phyloP scores from a whole-genome alignment of 208 protist species.

The Acanthamoeba divionensis region DNA sequence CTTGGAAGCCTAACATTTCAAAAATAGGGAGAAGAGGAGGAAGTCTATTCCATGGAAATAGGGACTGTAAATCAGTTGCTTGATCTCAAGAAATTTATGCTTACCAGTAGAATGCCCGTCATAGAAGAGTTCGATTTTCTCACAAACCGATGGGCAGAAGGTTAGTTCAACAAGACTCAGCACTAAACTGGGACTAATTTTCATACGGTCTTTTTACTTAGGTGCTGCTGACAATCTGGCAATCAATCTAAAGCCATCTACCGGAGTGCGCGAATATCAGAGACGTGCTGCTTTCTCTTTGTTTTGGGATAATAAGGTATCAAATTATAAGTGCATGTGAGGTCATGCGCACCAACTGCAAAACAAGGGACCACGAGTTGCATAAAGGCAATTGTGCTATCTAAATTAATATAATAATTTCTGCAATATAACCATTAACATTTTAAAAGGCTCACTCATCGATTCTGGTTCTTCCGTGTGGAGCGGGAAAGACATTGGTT shows the following conservation, averaged over 20 bases:
- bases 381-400: not conserved
- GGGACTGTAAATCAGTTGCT: too few species aligned
- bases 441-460: slow-evolving; percentile 81
- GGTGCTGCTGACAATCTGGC: slow-evolving; percentile 77
- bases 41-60: too few species aligned
- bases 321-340: slow-evolving; percentile 88
- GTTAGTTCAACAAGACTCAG: too few species aligned
- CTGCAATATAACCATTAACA: not conserved
- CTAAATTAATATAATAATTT: not conserved
- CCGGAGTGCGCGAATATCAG: slow-evolving; percentile 81
- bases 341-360: slow-evolving; percentile 69
- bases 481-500: slow-evolving; percentile 98
- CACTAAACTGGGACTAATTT: too few species aligned
- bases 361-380: not conserved
- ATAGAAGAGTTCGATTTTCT: slow-evolving; percentile 88
- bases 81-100: too few species aligned
- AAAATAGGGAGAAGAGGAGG: too few species aligned
- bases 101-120: too few species aligned
- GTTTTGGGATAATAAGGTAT: slow-evolving; percentile 67
- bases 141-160: slow-evolving; percentile 32
- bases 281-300: slow-evolving; percentile 5
- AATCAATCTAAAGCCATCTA: slow-evolving; percentile 83
- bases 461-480: slow-evolving; percentile 98
- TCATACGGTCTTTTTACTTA: too few species aligned
- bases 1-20: too few species aligned